These are phyloP conservation scores for Fusarium torreyae DNA, from an alignment of 2,329 filamentous ascomycete species.

Conservation along the genomic window DNA sequence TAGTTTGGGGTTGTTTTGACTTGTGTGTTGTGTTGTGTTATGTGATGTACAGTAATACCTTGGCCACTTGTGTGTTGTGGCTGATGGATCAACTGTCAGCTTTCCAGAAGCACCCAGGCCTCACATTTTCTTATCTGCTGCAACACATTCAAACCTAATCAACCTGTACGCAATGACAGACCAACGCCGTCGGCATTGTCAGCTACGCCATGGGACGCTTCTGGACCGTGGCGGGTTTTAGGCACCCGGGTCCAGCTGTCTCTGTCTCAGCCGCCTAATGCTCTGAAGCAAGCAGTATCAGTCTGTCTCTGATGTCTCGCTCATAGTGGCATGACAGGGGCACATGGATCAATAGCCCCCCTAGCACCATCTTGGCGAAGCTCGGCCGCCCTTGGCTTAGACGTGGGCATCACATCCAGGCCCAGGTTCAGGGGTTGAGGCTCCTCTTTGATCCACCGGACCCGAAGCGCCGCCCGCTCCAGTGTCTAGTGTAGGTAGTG, in stretches of 20 bases:
- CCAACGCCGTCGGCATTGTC: not conserved
- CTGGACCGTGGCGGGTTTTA: slow-evolving; percentile 34
- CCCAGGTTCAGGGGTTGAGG: slow-evolving; percentile 40
- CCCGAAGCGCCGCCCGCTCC: slow-evolving; percentile 38
- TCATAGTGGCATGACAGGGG: slow-evolving; percentile 27
- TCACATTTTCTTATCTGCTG: not conserved
- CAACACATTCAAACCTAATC: not conserved
- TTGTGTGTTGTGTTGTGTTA: not conserved
- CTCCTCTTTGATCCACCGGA: slow-evolving; percentile 42
- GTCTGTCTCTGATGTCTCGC: slow-evolving; percentile 26
- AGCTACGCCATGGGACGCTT: slow-evolving; percentile 24
- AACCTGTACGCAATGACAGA: slow-evolving; percentile 1
- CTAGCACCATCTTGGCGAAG: slow-evolving; percentile 39
- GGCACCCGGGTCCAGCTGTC: slow-evolving; percentile 7
- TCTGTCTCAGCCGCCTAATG: slow-evolving; percentile 36
- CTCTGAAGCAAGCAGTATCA: not conserved
- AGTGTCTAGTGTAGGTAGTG: slow-evolving; percentile 19
- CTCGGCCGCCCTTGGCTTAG: slow-evolving; percentile 31
- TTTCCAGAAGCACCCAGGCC: slow-evolving; percentile 6
- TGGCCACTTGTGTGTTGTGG: slow-evolving; percentile 5
- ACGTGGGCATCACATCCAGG: not conserved
- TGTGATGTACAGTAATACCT: not conserved
- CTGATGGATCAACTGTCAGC: slow-evolving; percentile 8
- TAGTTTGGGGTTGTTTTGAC: not conserved
- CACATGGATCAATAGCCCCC: slow-evolving; percentile 30